phyloP scores from a whole-genome alignment of 176 grass and related monocot species.

The Poa annua region DNA sequence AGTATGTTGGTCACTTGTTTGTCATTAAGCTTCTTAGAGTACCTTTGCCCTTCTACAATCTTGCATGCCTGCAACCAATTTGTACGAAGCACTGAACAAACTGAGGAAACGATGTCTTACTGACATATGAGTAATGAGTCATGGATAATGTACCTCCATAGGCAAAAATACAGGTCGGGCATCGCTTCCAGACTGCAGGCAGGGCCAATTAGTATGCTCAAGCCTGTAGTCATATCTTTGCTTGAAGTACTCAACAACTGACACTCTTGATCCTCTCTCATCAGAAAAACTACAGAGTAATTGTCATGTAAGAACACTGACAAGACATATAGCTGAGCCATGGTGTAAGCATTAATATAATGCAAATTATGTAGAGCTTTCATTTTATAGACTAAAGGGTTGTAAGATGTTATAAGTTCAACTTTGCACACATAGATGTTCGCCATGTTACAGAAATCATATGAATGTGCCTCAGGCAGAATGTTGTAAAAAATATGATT shows the following conservation, averaged over 20 bases:
- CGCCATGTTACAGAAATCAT: neutral
- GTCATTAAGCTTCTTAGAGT: conserved; percentile 77
- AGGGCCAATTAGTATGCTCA: conserved; percentile 56
- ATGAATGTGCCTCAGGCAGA: neutral
- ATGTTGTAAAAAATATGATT: neutral
- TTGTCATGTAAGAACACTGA: neutral
- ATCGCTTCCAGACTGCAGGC: conserved; percentile 79
- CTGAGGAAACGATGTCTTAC: neutral
- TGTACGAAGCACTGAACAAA: conserved; percentile 1
- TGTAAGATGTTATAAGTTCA: neutral
- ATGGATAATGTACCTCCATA: conserved; percentile 62
- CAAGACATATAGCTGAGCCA: neutral
- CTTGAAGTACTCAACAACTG: conserved; percentile 74
- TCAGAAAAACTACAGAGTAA: conserved; percentile 28
- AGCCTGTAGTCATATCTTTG: conserved; percentile 58
- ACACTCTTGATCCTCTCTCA: conserved; percentile 44
- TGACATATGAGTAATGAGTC: neutral
- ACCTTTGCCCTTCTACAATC: conserved; percentile 87
- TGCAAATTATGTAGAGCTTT: neutral
- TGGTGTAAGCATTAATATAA: neutral
- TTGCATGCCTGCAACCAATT: conserved; percentile 60
- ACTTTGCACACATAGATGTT: neutral
- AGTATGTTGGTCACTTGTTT: conserved; percentile 73
- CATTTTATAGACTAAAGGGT: neutral
- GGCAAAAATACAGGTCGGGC: conserved; percentile 67